These are phyloP conservation scores for Escovopsis weberi DNA, from an alignment of 2,329 filamentous ascomycete species.

Conservation along the genomic window DNA sequence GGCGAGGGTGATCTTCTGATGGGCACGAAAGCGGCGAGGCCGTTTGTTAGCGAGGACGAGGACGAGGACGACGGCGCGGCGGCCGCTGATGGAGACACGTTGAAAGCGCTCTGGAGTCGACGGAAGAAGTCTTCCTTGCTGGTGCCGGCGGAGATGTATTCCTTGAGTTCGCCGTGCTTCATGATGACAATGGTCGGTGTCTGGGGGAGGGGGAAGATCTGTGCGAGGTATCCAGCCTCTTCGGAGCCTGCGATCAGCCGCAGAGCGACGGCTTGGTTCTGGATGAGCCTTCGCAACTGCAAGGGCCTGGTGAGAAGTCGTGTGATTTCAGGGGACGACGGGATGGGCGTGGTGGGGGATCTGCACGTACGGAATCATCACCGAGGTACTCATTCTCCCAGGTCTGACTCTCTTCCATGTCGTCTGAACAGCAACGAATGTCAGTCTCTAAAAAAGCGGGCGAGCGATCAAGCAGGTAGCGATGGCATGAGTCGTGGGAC, in stretches of 20 bases:
- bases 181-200: slow-evolving; percentile 73
- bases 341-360: not conserved
- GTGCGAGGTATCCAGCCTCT: slow-evolving; percentile 68
- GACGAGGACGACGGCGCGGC: slow-evolving; percentile 4
- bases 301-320: slow-evolving; percentile 5
- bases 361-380: slow-evolving; percentile 36
- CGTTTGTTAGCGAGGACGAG: slow-evolving; percentile 4
- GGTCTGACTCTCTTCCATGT: slow-evolving; percentile 47
- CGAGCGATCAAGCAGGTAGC: not conserved
- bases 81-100: slow-evolving; percentile 7
- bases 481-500: slow-evolving; percentile 7
- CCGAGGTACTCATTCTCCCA: slow-evolving; percentile 61
- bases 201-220: slow-evolving; percentile 67
- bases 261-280: slow-evolving; percentile 51
- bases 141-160: slow-evolving; percentile 56
- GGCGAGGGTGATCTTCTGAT: slow-evolving; percentile 1
- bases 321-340: not conserved
- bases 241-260: slow-evolving; percentile 57
- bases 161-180: slow-evolving; percentile 60
- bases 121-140: slow-evolving; percentile 51
- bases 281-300: slow-evolving; percentile 42
- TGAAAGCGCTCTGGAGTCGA: slow-evolving; percentile 21
- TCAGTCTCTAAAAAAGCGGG: not conserved
- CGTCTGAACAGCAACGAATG: slow-evolving; percentile 34
- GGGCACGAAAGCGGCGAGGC: slow-evolving; percentile 1